Evolutionary conservation across 139 green algal genomes (phyloP).

Genomic region (Chlamydomonas schloesseri): DNA sequence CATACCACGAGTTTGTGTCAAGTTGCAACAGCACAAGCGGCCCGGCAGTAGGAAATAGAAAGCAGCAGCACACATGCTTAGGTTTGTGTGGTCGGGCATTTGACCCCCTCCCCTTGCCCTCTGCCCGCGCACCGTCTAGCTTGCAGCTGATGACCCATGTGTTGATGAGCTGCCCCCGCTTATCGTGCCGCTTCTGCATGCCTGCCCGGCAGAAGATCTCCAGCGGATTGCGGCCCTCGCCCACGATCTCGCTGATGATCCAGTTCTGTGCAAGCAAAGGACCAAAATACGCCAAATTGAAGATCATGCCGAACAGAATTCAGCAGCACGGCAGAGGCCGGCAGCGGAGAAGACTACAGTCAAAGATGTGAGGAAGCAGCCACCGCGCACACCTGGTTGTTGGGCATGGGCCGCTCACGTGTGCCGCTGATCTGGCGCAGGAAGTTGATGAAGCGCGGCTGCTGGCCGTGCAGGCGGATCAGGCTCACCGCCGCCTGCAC

Average conservation of each 20-base stretch:
- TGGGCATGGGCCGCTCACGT: constrained; percentile 43
- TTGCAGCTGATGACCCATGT: constrained; percentile 35
- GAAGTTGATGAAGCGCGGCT: constrained; percentile 54
- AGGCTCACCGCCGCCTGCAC: constrained; percentile 35
- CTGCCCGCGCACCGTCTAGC: no score
- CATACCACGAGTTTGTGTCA: no score
- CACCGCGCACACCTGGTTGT: constrained; percentile 49
- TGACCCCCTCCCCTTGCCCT: no score
- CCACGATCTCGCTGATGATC: constrained; percentile 38
- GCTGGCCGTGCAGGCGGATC: constrained; percentile 32
- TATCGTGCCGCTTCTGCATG: neutral
- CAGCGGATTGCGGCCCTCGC: constrained; percentile 1
- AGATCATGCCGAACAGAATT: no score
- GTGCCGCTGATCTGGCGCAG: constrained; percentile 51
- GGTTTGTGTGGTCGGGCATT: no score
- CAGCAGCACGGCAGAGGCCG: no score
- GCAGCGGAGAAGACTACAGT: no score
- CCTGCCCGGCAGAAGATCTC: constrained; percentile 34
- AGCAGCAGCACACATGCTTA: no score
- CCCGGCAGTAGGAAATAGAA: no score
- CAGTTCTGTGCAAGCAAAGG: constrained; percentile 28
- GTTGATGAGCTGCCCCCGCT: neutral
- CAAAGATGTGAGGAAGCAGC: no score
- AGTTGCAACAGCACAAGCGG: no score
- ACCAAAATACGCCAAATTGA: no score